Evolutionary conservation across 176 grass and related monocot species (phyloP).

Genomic region (Panicum miliaceum): DNA sequence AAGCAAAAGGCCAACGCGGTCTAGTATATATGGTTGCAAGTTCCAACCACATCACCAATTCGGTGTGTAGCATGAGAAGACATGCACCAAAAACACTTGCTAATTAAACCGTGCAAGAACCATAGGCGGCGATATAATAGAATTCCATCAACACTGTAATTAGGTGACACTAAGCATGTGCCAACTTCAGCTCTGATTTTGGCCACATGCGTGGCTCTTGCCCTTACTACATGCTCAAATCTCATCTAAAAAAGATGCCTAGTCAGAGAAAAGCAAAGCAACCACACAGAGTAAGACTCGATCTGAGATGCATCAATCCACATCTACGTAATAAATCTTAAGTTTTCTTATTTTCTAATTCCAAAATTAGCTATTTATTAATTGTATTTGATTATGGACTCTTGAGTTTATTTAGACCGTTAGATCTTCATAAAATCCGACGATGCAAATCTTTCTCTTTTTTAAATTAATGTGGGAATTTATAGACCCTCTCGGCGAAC

Average conservation of each 20-base stretch:
- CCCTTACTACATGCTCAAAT: background rate
- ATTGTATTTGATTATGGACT: too few relatives aligned
- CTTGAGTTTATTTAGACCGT: too few relatives aligned
- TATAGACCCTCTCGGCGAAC: too few relatives aligned
- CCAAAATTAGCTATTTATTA: too few relatives aligned
- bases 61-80: background rate
- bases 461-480: too few relatives aligned
- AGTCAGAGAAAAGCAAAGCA: constrained; percentile 24
- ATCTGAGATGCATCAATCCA: background rate
- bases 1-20: background rate
- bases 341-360: too few relatives aligned
- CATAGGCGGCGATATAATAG: constrained; percentile 12
- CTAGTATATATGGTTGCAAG: background rate
- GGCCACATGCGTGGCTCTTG: background rate
- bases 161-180: constrained; percentile 20
- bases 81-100: too few relatives aligned
- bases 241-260: background rate
- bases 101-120: background rate
- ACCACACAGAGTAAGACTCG: background rate
- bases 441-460: too few relatives aligned
- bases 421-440: too few relatives aligned
- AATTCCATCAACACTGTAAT: background rate
- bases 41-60: background rate
- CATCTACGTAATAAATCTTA: background rate
- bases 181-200: constrained; percentile 12